Conservation (phyloP, 2,329 filamentous ascomycete species). For the Tolypocladium album region DNA sequence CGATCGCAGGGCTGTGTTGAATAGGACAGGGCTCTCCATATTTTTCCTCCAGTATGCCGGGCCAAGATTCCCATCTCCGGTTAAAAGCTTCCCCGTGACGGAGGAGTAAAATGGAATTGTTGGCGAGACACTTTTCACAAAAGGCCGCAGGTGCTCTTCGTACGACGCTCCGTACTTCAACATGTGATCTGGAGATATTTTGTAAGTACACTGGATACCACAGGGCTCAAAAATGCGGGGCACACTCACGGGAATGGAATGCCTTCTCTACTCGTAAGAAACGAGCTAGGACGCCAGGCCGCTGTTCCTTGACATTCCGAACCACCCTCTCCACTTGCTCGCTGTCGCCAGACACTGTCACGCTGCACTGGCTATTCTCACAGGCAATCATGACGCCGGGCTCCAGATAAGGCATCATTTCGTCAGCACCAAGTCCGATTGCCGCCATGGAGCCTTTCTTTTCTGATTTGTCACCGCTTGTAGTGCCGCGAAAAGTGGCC, state of each 20-base stretch:
- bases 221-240: background rate
- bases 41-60: slow-evolving; percentile 18
- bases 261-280: slow-evolving; percentile 27
- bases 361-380: background rate
- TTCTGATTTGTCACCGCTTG: slow-evolving; percentile 13
- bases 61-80: slow-evolving; percentile 2
- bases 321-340: background rate
- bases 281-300: slow-evolving; percentile 18
- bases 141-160: background rate
- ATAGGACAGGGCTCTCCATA: slow-evolving; percentile 18
- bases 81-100: slow-evolving; percentile 17
- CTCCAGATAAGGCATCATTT: slow-evolving; percentile 11
- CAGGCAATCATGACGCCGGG: slow-evolving; percentile 1
- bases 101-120: slow-evolving; percentile 12
- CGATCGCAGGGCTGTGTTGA: slow-evolving; percentile 7
- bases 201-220: background rate
- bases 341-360: background rate
- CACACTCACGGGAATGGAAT: slow-evolving; percentile 27
- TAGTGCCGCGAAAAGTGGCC: slow-evolving; percentile 13
- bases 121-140: background rate
- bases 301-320: background rate
- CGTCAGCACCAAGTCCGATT: slow-evolving; percentile 17
- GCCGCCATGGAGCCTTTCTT: slow-evolving; percentile 7
- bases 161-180: slow-evolving; percentile 1
- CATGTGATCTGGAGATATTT: slow-evolving; percentile 2